Conservation (phyloP, 139 green algal species). For the Monoraphidium neglectum region DNA sequence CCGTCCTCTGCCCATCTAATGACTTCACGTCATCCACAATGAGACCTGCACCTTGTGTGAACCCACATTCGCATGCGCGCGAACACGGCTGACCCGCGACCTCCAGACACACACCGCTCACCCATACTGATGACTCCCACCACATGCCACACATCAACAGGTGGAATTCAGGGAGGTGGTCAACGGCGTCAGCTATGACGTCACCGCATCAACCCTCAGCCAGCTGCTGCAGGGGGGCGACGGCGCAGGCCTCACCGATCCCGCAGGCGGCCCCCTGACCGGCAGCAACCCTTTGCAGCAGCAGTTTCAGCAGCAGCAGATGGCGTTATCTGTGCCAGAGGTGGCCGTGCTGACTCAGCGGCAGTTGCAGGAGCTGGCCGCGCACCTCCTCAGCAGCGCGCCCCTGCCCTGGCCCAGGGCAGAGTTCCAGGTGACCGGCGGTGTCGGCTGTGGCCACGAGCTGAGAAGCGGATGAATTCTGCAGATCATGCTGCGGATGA, state of each 20-base stretch:
- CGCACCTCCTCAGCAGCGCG: slow-evolving; percentile 13
- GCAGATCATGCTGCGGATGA: no score
- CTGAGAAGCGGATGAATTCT: no score
- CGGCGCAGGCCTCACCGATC: background rate
- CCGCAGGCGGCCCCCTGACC: slow-evolving; percentile 2
- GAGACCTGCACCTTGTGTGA: no score
- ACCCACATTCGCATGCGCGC: no score
- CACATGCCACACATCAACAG: no score
- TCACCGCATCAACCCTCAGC: slow-evolving; percentile 30
- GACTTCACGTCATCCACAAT: no score
- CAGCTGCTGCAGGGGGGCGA: slow-evolving; percentile 13
- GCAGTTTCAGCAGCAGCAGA: slow-evolving; percentile 13
- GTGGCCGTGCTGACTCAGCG: slow-evolving; percentile 14
- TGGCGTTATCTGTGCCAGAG: slow-evolving; percentile 17
- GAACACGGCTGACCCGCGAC: no score
- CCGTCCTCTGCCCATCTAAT: no score
- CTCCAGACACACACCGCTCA: no score
- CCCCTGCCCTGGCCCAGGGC: slow-evolving; percentile 35
- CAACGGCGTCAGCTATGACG: slow-evolving; percentile 20
- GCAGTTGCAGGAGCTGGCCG: slow-evolving; percentile 31
- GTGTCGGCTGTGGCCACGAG: no score
- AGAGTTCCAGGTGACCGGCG: no score
- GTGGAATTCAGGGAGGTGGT: slow-evolving; percentile 20
- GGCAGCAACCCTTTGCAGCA: background rate
- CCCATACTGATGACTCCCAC: no score